Evolutionary conservation across 1,284 basidiomycete species (phyloP), one percentile per base, ranked within the genome.

Genomic region (Amylostereum areolatum): DNA sequence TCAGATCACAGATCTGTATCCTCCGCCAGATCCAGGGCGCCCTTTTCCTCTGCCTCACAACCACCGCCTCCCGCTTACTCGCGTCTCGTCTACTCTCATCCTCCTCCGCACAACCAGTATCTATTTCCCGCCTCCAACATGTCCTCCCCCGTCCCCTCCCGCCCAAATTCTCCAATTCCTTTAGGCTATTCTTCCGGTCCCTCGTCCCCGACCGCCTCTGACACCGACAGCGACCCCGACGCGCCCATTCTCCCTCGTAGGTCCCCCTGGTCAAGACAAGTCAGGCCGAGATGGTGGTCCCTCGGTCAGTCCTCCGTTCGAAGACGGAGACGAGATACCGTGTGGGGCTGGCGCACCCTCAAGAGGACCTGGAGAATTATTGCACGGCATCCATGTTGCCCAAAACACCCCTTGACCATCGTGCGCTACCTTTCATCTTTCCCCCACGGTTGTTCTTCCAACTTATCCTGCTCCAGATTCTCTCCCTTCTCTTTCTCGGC

Each of bases 361-460:
- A 83, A 78, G 62, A 75, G 80, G 56, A 72, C 73, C 58, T 61
- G 77, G 34, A 70, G 80, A 52, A 70, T 72, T 48, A 59, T 89
- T 31, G 66, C 89, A 18, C 77, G 85, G 49, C 85, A 87, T 66
- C 88, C 86, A 25, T 77, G 86, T 66, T 85, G 90, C 63, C 89
- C 89, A 41, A 82, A 80, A 52, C 87, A 88, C 55, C 89, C 89
- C 8, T 74, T 87, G 54, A 88, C 89, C 45, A 89, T 92, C 48
- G 88, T 89, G 57, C 64, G 85, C 72, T 30, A 18, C 52, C 33
- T 50, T 40, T 52, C 42, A 44, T 43, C 44, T 40, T 48, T 42
- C 50, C 42, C 27, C 35, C 43, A 44, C 43, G 46, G 33, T 37
- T 43, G 18, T 43, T 24, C 48, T 56, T 25, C 32, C 27, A 36